phyloP scores from a whole-genome alignment of 257 asterid genomes.

The Knoxia roxburghii region DNA sequence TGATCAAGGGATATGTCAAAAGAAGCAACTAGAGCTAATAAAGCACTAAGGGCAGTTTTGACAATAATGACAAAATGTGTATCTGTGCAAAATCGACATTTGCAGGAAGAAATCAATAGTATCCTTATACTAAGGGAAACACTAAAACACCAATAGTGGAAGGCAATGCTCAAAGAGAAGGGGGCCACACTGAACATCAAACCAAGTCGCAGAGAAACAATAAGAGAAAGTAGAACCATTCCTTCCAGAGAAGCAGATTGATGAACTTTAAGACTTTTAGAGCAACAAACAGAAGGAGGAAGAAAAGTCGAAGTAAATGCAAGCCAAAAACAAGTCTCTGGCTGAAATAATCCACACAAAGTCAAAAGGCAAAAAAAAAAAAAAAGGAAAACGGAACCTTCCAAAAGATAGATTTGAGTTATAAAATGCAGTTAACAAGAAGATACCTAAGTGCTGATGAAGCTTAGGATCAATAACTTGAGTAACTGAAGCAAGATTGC shows the following conservation, averaged over 20 bases:
- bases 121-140: not conserved
- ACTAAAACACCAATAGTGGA: not conserved
- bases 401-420: not conserved
- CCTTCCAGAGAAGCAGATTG: not conserved
- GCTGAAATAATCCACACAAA: not conserved
- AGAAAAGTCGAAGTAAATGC: not conserved
- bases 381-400: not conserved
- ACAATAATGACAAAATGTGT: not conserved
- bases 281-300: not conserved
- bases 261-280: not conserved
- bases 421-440: constrained; percentile 8
- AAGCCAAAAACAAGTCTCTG: not conserved
- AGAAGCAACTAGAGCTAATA: not conserved
- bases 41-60: not conserved
- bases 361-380: not conserved
- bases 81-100: not conserved
- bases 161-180: not conserved
- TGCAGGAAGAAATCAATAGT: not conserved
- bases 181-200: not conserved
- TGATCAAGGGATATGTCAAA: not conserved
- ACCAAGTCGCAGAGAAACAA: not conserved
- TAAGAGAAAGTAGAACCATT: not conserved
- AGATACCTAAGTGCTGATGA: constrained; percentile 87
- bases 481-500: constrained; percentile 75
- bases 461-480: constrained; percentile 93